Conservation (phyloP, 768 basidiomycete species). For the Guyanaporus albipodus region DNA sequence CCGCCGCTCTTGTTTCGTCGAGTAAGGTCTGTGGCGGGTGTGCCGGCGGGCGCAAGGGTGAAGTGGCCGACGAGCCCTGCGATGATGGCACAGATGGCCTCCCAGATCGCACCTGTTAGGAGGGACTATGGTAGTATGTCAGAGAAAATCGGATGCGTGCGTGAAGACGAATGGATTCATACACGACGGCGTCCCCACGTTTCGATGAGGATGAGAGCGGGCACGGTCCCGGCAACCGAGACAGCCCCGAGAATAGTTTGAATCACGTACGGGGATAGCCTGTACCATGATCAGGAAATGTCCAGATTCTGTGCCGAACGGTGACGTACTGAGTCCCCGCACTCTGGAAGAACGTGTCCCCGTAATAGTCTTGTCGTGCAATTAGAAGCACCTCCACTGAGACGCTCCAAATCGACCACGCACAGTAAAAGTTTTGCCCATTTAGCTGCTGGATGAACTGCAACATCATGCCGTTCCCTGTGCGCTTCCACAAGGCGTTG, state of each 20-base stretch:
- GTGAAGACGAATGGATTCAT: slow-evolving; percentile 27
- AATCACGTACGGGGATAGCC: slow-evolving; percentile 64
- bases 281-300: slow-evolving; percentile 14
- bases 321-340: slow-evolving; percentile 55
- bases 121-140: not conserved
- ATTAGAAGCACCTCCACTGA: not conserved
- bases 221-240: slow-evolving; percentile 68
- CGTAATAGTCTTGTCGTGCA: slow-evolving; percentile 11
- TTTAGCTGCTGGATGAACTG: slow-evolving; percentile 16
- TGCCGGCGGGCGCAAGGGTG: slow-evolving; percentile 52
- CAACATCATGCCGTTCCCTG: slow-evolving; percentile 15
- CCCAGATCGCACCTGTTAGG: slow-evolving; percentile 45
- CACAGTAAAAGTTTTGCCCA: slow-evolving; percentile 17
- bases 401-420: not conserved
- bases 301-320: not conserved
- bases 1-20: slow-evolving; percentile 45
- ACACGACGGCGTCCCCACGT: slow-evolving; percentile 67
- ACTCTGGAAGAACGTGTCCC: slow-evolving; percentile 36
- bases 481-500: slow-evolving; percentile 17
- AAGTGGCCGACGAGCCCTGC: slow-evolving; percentile 71
- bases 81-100: slow-evolving; percentile 60
- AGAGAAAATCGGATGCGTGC: not conserved
- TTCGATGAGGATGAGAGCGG: slow-evolving; percentile 67
- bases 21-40: slow-evolving; percentile 45
- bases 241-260: slow-evolving; percentile 71